These are phyloP conservation scores for Coleophoma eucalyptorum DNA, from an alignment of 2,329 filamentous ascomycete species.

Conservation along the genomic window DNA sequence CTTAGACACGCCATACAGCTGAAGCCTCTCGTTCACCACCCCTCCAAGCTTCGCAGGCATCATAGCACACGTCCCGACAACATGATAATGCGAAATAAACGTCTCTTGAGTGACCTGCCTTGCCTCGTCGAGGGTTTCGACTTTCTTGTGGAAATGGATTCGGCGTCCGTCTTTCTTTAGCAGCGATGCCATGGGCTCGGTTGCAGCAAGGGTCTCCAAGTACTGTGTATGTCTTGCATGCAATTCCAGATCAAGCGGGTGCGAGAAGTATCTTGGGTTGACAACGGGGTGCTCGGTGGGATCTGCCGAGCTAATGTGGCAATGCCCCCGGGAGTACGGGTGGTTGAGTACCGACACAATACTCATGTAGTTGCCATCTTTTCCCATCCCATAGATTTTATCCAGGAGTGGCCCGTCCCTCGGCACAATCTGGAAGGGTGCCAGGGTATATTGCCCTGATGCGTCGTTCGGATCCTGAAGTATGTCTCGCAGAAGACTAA, in stretches of 20 bases:
- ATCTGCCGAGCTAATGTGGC: slow-evolving; percentile 35
- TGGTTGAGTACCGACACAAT: slow-evolving; percentile 30
- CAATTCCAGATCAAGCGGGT: slow-evolving; percentile 38
- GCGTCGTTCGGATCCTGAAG: slow-evolving; percentile 6
- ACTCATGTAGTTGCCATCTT: slow-evolving; percentile 16
- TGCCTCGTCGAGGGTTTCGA: slow-evolving; percentile 7
- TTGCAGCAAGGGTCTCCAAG: slow-evolving; percentile 25
- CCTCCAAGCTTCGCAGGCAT: slow-evolving; percentile 13
- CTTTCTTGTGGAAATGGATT: background rate
- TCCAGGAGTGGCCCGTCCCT: slow-evolving; percentile 7
- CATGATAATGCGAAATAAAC: slow-evolving; percentile 9
- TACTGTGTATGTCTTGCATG: slow-evolving; percentile 29
- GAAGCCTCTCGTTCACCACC: slow-evolving; percentile 13
- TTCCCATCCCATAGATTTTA: slow-evolving; percentile 10
- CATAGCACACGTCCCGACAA: slow-evolving; percentile 14
- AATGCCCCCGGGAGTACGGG: slow-evolving; percentile 35
- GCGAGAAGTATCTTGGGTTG: slow-evolving; percentile 37
- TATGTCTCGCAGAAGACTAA: slow-evolving; percentile 4
- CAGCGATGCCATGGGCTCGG: slow-evolving; percentile 16
- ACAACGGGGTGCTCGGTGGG: slow-evolving; percentile 31
- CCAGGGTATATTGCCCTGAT: slow-evolving; percentile 9
- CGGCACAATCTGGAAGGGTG: slow-evolving; percentile 10
- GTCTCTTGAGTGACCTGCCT: slow-evolving; percentile 8
- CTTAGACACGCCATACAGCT: slow-evolving; percentile 13
- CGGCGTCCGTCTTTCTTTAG: background rate